phyloP scores from a whole-genome alignment of 495 filamentous ascomycete genomes.

The Penicillium ucsense region DNA sequence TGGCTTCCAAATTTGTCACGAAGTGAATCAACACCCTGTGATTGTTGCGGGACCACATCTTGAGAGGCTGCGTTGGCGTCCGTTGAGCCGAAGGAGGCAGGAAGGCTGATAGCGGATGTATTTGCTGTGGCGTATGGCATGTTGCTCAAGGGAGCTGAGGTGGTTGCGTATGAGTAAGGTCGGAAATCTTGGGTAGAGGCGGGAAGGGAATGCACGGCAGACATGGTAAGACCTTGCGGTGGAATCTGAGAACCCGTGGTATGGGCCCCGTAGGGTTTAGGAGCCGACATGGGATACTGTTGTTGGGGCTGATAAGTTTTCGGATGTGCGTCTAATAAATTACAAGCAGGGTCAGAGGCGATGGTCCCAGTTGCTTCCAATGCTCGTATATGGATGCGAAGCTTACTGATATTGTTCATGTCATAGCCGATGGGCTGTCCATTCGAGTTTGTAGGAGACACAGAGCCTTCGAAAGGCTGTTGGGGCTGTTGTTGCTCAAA shows the following conservation, averaged over 20 bases:
- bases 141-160: conserved; percentile 20
- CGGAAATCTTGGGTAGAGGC: conserved; percentile 30
- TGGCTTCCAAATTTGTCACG: conserved; percentile 22
- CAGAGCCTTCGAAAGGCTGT: conserved; percentile 27
- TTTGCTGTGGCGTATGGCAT: conserved; percentile 26
- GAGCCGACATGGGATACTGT: conserved; percentile 15
- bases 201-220: conserved; percentile 22
- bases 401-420: conserved; percentile 20
- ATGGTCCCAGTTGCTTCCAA: background rate
- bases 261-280: conserved; percentile 20
- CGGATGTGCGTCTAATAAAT: conserved; percentile 19
- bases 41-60: conserved; percentile 17
- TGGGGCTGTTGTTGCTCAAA: conserved; percentile 25
- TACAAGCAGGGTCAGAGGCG: conserved; percentile 3
- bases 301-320: conserved; percentile 26
- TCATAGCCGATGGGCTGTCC: conserved; percentile 14
- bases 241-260: conserved; percentile 26
- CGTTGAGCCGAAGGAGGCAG: conserved; percentile 22
- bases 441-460: conserved; percentile 29
- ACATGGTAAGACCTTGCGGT: conserved; percentile 19
- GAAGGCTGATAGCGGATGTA: conserved; percentile 29
- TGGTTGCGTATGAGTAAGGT: conserved; percentile 25
- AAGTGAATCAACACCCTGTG: conserved; percentile 20
- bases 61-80: conserved; percentile 17
- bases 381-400: background rate